A percentile compares a stretch with the other conserved stretches of the same genome.
Conservation (phyloP, 129 eudicot genomes). For the Helichrysum umbraculigerum region DNA sequence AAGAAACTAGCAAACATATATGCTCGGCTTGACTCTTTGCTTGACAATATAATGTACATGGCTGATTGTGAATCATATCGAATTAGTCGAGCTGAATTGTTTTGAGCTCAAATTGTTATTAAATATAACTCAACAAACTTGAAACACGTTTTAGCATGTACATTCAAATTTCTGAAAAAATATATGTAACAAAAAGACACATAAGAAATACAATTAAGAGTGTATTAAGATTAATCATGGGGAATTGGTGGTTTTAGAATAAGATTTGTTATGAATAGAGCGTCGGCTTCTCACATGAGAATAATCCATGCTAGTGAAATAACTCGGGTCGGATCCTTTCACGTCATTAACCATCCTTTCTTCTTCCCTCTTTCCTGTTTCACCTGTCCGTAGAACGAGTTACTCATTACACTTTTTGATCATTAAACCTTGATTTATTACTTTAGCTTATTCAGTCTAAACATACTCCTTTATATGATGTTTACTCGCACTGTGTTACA, state of each 20-base stretch:
- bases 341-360: conserved; percentile 18
- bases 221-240: conserved; percentile 33
- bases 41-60: no score
- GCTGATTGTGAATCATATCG: no score
- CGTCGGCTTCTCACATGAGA: conserved; percentile 55
- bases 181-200: neutral
- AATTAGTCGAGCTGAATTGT: no score
- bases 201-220: neutral
- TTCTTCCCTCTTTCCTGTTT: conserved; percentile 26
- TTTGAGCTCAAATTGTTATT: no score
- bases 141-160: no score
- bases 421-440: neutral
- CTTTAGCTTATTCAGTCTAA: no score
- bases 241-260: conserved; percentile 35
- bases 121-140: no score
- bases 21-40: no score
- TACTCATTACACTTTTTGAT: neutral
- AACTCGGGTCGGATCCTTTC: conserved; percentile 37
- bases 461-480: no score
- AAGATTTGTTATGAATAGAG: conserved; percentile 61
- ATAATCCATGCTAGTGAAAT: conserved; percentile 61
- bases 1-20: no score
- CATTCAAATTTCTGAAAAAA: neutral
- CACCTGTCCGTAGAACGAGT: conserved; percentile 12
- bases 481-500: no score